Evolutionary conservation across 75 land plant genomes (phyloP).

Genomic region (Pinus albicaulis): DNA sequence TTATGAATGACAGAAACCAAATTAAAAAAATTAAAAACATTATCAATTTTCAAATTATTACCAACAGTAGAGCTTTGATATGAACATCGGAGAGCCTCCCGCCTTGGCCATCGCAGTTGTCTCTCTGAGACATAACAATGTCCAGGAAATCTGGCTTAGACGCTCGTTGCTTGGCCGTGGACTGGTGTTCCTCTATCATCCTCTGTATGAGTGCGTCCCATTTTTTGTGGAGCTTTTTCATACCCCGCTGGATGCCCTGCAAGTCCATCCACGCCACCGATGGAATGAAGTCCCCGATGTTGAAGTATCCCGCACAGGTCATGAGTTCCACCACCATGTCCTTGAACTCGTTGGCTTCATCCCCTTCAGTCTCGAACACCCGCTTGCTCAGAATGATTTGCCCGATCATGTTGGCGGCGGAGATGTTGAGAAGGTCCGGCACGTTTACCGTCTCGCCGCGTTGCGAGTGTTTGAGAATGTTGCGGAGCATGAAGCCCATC

Average conservation of each 20-base stretch:
- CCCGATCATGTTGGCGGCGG: not conserved
- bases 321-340: conserved; percentile 15
- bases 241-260: not conserved
- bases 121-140: not conserved
- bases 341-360: conserved; percentile 17
- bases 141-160: conserved; percentile 1
- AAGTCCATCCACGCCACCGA: conserved; percentile 10
- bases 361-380: not conserved
- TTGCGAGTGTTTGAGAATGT: not conserved
- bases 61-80: conserved; percentile 4
- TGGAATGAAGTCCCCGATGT: conserved; percentile 11
- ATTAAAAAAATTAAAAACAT: too few species aligned
- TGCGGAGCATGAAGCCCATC: not conserved
- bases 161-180: not conserved
- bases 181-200: conserved; percentile 9
- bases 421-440: not conserved
- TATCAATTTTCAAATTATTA: not conserved
- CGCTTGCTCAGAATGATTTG: not conserved
- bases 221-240: conserved; percentile 2
- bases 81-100: not conserved
- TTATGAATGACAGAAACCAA: too few species aligned
- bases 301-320: conserved; percentile 4
- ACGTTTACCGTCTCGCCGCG: not conserved
- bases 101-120: not conserved
- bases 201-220: not conserved